Conservation (phyloP, 2,329 filamentous ascomycete species). For the Botrytis sinoallii region DNA sequence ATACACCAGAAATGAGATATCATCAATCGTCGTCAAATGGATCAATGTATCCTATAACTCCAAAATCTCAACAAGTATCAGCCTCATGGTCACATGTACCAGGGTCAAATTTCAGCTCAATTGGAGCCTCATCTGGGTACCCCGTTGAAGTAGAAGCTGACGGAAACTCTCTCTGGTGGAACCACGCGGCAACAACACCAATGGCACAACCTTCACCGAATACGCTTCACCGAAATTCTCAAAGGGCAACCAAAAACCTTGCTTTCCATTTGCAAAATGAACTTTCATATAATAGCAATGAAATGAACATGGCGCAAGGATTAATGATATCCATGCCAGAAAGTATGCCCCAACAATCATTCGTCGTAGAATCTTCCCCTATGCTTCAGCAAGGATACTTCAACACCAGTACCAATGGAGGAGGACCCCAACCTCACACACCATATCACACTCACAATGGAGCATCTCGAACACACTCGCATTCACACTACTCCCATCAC, state of each 20-base stretch:
- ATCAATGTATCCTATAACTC: slow-evolving; percentile 29
- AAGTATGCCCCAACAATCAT: slow-evolving; percentile 25
- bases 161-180: slow-evolving; percentile 34
- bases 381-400: slow-evolving; percentile 27
- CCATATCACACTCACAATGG: slow-evolving; percentile 12
- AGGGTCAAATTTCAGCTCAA: slow-evolving; percentile 22
- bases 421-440: slow-evolving; percentile 15
- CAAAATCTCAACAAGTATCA: slow-evolving; percentile 28
- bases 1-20: slow-evolving; percentile 28
- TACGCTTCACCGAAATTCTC: slow-evolving; percentile 30
- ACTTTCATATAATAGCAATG: slow-evolving; percentile 28
- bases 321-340: slow-evolving; percentile 37
- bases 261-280: slow-evolving; percentile 35
- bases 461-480: slow-evolving; percentile 14
- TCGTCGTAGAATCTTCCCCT: slow-evolving; percentile 27
- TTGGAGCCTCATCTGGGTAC: slow-evolving; percentile 20
- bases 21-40: slow-evolving; percentile 25
- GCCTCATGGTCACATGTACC: slow-evolving; percentile 31
- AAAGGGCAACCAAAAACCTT: slow-evolving; percentile 33
- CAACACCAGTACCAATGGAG: not conserved
- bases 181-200: slow-evolving; percentile 30
- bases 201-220: slow-evolving; percentile 33
- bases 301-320: slow-evolving; percentile 26
- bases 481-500: slow-evolving; percentile 18
- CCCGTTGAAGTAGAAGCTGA: slow-evolving; percentile 23